A percentile compares a stretch with the other conserved stretches of the same genome.
Conservation (phyloP, 2,329 filamentous ascomycete genomes). For the Mycosphaerelloides madeirae region DNA sequence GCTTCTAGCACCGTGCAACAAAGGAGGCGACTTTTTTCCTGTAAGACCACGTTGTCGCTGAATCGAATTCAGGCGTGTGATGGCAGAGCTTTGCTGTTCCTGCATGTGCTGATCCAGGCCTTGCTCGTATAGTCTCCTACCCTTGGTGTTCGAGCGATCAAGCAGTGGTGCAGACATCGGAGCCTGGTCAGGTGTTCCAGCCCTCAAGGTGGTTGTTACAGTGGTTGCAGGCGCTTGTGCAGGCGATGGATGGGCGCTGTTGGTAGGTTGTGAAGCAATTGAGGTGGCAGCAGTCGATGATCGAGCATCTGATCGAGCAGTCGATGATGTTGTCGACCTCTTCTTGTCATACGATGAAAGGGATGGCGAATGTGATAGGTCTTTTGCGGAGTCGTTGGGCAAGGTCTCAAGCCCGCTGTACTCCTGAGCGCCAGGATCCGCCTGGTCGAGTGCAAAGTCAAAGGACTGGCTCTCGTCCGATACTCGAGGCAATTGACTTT, state of each 20-base stretch:
- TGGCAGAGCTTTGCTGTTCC: constrained; percentile 70
- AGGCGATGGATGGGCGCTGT: constrained; percentile 34
- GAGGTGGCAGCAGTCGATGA: constrained; percentile 87
- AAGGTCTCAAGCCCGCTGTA: constrained; percentile 38
- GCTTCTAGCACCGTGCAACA: constrained; percentile 44
- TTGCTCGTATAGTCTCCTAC: constrained; percentile 75
- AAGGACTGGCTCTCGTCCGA: constrained; percentile 30
- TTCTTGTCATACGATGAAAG: constrained; percentile 65
- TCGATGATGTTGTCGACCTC: constrained; percentile 79
- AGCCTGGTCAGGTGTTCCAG: constrained; percentile 28
- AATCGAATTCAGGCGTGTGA: constrained; percentile 76
- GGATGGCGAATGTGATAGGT: constrained; percentile 47
- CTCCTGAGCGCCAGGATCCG: constrained; percentile 35
- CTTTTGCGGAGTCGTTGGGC: constrained; percentile 43
- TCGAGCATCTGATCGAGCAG: constrained; percentile 62
- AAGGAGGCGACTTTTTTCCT: constrained; percentile 45
- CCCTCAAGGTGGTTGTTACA: constrained; percentile 13
- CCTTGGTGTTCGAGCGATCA: constrained; percentile 65
- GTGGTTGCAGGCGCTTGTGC: constrained; percentile 49
- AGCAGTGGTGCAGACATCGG: constrained; percentile 31
- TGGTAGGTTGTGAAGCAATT: constrained; percentile 63
- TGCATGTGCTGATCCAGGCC: constrained; percentile 73
- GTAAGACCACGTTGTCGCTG: constrained; percentile 56
- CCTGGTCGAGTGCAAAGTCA: constrained; percentile 32
- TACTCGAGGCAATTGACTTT: constrained; percentile 26